Evolutionary conservation across 768 basidiomycete genomes (phyloP).

Genomic region (Neoboletus brunneissimus): DNA sequence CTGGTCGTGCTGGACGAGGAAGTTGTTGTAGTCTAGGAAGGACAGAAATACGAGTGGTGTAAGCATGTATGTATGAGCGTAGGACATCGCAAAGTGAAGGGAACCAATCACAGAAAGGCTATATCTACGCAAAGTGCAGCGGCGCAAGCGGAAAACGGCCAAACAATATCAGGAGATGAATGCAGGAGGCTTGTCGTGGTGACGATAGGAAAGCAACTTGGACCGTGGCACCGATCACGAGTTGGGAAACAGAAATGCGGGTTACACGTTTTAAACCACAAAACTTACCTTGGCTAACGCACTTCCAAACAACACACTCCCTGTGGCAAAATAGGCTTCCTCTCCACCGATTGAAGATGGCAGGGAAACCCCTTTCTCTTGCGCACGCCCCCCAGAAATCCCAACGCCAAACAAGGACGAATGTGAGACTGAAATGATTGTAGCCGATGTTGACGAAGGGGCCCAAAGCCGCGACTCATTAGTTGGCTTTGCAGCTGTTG

Average conservation of each 20-base stretch:
- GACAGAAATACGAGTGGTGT: conserved; percentile 10
- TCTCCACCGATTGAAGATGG: background rate
- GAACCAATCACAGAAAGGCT: conserved; percentile 11
- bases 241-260: conserved; percentile 5
- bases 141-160: background rate
- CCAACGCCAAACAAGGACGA: conserved; percentile 26
- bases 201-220: background rate
- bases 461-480: conserved; percentile 24
- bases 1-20: conserved; percentile 4
- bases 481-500: background rate
- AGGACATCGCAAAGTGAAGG: background rate
- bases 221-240: background rate
- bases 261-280: conserved; percentile 3
- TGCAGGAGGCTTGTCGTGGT: background rate
- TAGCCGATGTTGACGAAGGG: conserved; percentile 1
- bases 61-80: conserved; percentile 3
- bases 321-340: conserved; percentile 25
- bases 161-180: conserved; percentile 1
- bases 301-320: conserved; percentile 48
- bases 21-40: conserved; percentile 2
- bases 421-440: conserved; percentile 14
- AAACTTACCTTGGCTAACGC: conserved; percentile 12
- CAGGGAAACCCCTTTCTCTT: background rate
- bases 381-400: conserved; percentile 1
- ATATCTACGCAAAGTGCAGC: conserved; percentile 7